phyloP scores from a whole-genome alignment of 169 alveolate genomes.

The Sarcocystis neurona region DNA sequence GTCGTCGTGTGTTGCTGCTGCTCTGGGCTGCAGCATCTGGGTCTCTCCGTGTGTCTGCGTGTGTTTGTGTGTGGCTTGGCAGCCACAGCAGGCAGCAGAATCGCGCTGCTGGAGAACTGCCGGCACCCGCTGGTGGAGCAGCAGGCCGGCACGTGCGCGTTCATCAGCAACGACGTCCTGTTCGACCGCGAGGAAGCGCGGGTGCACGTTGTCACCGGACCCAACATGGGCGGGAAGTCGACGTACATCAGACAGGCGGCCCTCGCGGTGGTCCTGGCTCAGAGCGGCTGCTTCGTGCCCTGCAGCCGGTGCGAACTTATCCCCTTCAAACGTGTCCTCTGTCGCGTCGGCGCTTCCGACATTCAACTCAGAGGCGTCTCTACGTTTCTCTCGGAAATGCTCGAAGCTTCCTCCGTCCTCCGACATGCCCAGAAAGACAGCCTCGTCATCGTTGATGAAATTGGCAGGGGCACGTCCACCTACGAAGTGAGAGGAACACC shows the following conservation, averaged over 20 bases:
- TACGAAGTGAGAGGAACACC: conserved; percentile 92
- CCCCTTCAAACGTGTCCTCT: conserved; percentile 88
- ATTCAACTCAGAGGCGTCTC: conserved; percentile 93
- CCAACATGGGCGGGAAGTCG: conserved; percentile 99
- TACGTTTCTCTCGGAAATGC: conserved; percentile 97
- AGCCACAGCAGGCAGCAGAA: conserved; percentile 33
- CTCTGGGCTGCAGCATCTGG: too few relatives aligned
- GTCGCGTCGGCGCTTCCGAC: conserved; percentile 98
- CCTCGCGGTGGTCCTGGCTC: conserved; percentile 93
- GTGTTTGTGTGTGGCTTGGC: too few relatives aligned
- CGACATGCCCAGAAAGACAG: conserved; percentile 48
- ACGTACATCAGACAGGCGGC: conserved; percentile 94
- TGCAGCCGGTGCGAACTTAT: conserved; percentile 84
- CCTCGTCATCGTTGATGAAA: conserved; percentile 74
- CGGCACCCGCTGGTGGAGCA: conserved; percentile 87
- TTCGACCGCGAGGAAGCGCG: conserved; percentile 81
- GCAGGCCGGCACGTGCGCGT: conserved; percentile 44
- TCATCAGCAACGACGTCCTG: conserved; percentile 87
- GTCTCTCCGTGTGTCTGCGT: too few relatives aligned
- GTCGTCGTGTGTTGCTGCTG: too few relatives aligned
- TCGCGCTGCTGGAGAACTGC: conserved; percentile 80
- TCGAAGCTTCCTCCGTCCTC: conserved; percentile 80
- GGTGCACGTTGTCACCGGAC: conserved; percentile 96
- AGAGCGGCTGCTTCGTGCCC: conserved; percentile 98
- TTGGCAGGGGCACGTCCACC: conserved; percentile 96